phyloP scores from a whole-genome alignment of 148 eudicot species.

The Silene latifolia region DNA sequence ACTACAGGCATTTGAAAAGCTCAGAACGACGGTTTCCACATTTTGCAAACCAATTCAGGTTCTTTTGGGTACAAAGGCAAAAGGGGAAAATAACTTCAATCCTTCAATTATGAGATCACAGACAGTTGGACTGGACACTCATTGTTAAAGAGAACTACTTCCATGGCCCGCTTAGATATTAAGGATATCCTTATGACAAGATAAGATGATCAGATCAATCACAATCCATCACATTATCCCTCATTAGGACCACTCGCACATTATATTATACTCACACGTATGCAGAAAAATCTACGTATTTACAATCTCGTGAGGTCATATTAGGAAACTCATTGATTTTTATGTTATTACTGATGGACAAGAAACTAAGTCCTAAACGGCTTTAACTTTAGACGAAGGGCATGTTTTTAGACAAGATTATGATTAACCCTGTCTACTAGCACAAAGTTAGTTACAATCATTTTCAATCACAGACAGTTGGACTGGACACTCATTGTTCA shows the following conservation, averaged over 20 bases:
- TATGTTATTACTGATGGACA: neutral
- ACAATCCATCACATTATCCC: too few relatives aligned
- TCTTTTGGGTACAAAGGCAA: neutral
- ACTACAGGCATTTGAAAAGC: neutral
- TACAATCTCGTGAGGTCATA: too few relatives aligned
- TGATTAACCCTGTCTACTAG: too few relatives aligned
- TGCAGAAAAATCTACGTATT: too few relatives aligned
- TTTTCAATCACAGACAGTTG: neutral
- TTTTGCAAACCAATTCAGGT: neutral
- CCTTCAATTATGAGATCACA: neutral
- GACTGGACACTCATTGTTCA: neutral
- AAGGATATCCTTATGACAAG: too few relatives aligned
- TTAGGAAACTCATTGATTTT: too few relatives aligned
- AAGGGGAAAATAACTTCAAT: neutral
- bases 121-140: neutral
- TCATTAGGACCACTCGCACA: too few relatives aligned
- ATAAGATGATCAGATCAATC: too few relatives aligned
- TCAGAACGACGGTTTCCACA: neutral
- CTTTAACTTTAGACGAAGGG: too few relatives aligned
- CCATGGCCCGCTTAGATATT: neutral
- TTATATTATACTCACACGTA: too few relatives aligned
- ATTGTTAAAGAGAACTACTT: neutral
- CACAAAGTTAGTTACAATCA: neutral
- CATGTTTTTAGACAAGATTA: too few relatives aligned
- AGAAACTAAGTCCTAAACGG: too few relatives aligned